Evolutionary conservation across 2,329 filamentous ascomycete genomes (phyloP).

Genomic region (Colletotrichum salicis): DNA sequence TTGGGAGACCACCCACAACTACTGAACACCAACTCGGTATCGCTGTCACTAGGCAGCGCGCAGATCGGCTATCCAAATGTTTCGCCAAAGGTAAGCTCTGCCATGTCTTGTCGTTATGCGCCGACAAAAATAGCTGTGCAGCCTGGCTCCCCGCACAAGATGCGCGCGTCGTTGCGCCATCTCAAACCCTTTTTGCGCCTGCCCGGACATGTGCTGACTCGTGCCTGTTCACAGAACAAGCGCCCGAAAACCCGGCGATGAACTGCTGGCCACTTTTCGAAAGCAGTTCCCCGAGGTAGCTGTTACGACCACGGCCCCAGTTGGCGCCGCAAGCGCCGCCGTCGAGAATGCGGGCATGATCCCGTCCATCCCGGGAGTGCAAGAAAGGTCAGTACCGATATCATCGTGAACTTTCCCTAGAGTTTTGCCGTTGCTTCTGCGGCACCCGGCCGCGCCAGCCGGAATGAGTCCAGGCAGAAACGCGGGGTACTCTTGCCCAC

Average conservation of each 20-base stretch:
- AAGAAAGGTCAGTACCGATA: constrained; percentile 32
- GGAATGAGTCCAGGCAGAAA: constrained; percentile 25
- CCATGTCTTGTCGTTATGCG: constrained; percentile 23
- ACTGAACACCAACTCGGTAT: constrained; percentile 25
- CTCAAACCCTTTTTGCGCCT: constrained; percentile 23
- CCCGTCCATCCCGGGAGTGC: constrained; percentile 18
- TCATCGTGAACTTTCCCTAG: background rate
- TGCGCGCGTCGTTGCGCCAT: constrained; percentile 21
- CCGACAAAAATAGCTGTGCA: constrained; percentile 31
- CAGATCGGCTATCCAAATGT: constrained; percentile 40
- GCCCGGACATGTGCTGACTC: constrained; percentile 26
- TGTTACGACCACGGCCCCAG: constrained; percentile 59
- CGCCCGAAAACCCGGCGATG: constrained; percentile 86
- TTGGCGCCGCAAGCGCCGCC: constrained; percentile 48
- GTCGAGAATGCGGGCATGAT: constrained; percentile 42
- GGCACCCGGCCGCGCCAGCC: constrained; percentile 8
- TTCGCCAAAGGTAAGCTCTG: constrained; percentile 47
- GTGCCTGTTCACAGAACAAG: constrained; percentile 66
- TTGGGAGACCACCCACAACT: background rate
- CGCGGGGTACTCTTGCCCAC: constrained; percentile 12
- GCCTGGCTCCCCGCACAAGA: constrained; percentile 23
- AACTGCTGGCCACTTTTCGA: constrained; percentile 85
- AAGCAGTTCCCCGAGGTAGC: constrained; percentile 82
- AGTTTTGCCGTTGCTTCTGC: background rate
- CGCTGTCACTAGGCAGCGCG: constrained; percentile 41